These are phyloP conservation scores for Lentinula boryana DNA, from an alignment of 768 basidiomycete species.

Conservation along the genomic window DNA sequence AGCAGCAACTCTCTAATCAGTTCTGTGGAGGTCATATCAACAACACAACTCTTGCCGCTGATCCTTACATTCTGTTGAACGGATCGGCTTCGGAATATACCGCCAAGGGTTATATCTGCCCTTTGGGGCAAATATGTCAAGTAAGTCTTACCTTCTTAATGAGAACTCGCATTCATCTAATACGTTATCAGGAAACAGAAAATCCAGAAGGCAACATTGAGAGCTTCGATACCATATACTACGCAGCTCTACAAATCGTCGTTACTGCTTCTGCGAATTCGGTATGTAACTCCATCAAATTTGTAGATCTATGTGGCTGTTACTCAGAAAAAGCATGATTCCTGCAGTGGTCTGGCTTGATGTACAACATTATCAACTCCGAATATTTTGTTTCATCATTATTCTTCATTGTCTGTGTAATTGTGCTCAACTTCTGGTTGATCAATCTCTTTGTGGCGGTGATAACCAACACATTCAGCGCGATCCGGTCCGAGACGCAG, in stretches of 20 bases:
- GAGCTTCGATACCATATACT: slow-evolving; percentile 88
- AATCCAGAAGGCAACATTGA: slow-evolving; percentile 65
- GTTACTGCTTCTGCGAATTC: slow-evolving; percentile 77
- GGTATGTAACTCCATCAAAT: slow-evolving; percentile 32
- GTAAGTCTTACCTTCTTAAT: slow-evolving; percentile 28
- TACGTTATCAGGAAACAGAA: slow-evolving; percentile 39
- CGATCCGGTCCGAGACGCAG: slow-evolving; percentile 79
- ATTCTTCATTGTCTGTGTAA: slow-evolving; percentile 79
- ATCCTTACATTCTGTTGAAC: slow-evolving; percentile 34
- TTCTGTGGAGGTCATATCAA: slow-evolving; percentile 83
- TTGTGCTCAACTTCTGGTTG: slow-evolving; percentile 92
- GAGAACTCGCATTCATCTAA: background rate
- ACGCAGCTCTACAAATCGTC: slow-evolving; percentile 74
- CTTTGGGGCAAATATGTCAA: slow-evolving; percentile 76
- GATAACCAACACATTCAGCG: slow-evolving; percentile 90
- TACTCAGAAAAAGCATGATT: background rate
- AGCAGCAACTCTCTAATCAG: slow-evolving; percentile 41
- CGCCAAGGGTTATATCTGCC: slow-evolving; percentile 86
- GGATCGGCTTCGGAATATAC: slow-evolving; percentile 26
- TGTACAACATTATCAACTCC: slow-evolving; percentile 86
- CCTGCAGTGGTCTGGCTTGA: slow-evolving; percentile 65
- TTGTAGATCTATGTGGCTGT: background rate
- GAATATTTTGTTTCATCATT: slow-evolving; percentile 86
- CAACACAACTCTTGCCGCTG: slow-evolving; percentile 34
- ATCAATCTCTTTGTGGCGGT: slow-evolving; percentile 93